Conservation (phyloP, 2,329 filamentous ascomycete species). For the Ceratocystis diversiconidia region DNA sequence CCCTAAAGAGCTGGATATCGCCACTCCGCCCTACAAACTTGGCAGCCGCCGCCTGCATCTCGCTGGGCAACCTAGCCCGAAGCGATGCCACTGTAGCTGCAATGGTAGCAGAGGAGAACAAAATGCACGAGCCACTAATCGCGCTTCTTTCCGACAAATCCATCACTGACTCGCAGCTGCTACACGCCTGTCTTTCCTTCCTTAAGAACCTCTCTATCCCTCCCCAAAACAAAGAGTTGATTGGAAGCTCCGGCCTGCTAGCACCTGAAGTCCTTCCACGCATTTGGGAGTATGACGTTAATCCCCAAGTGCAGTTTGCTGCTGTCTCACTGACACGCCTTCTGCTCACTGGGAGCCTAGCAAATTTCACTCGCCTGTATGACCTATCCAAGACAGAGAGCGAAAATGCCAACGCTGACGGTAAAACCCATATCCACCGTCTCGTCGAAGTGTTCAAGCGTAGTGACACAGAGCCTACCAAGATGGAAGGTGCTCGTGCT, state of each 20-base stretch:
- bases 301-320: slow-evolving; percentile 45
- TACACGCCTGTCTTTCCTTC: slow-evolving; percentile 44
- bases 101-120: slow-evolving; percentile 31
- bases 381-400: slow-evolving; percentile 27
- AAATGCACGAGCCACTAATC: slow-evolving; percentile 33
- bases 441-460: slow-evolving; percentile 29
- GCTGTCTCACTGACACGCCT: slow-evolving; percentile 44
- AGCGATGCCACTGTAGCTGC: slow-evolving; percentile 39
- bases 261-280: slow-evolving; percentile 34
- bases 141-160: slow-evolving; percentile 30
- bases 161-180: slow-evolving; percentile 35
- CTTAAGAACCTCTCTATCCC: slow-evolving; percentile 52
- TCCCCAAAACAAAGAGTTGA: slow-evolving; percentile 35
- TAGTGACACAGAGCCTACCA: slow-evolving; percentile 36
- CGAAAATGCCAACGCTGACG: slow-evolving; percentile 17
- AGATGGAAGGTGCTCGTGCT: slow-evolving; percentile 44
- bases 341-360: slow-evolving; percentile 37
- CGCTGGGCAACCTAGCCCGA: slow-evolving; percentile 47
- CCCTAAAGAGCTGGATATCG: slow-evolving; percentile 35
- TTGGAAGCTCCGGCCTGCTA: slow-evolving; percentile 35
- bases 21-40: slow-evolving; percentile 29
- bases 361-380: slow-evolving; percentile 39
- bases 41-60: slow-evolving; percentile 44
- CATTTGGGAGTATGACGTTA: slow-evolving; percentile 39
- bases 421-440: slow-evolving; percentile 19